Base-by-base conservation (phyloP, 2,329 filamentous ascomycete genomes). In the Fusarium circinatum region DNA sequence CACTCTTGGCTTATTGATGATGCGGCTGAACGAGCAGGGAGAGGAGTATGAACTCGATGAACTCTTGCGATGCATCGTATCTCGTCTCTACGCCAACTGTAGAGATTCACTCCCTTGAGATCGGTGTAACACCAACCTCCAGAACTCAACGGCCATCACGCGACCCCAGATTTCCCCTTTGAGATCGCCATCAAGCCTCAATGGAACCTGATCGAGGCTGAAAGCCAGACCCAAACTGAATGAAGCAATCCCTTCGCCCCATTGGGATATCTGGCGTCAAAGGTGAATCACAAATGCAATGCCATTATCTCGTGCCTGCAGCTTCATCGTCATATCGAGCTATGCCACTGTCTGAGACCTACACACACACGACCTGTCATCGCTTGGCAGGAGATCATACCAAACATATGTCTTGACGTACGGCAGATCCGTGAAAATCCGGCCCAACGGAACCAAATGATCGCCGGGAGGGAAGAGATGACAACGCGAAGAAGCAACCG, bases 391-490 rank as follows among this genome's bases (percentile, higher is more conserved):
- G 68, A 49, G 47, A 44, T 32, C 57, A 71, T 52, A 62, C 51
- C 67, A 58, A 51, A 26, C 30, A 58, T 52, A 44, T 60, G 47
- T 32, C 24, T 38, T 18, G 42, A 41, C 24, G 42, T 51, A 51
- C 38, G 32, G 48, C 28, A 64, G 47, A 67, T 60, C 52, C 64
- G 42, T 48, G 58, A 73, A 52, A 62, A 38, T 28, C 60, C 55
- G 64, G 52, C 39, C 42, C 20, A 48, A 30, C 36, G 62, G 61
- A 68, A 51, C 34, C 44, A 49, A 22, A 48, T 36, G 65, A 74
- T 75, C 45, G 44, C 26, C 55, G 39, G 66, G 75, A 78, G 75
- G 60, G 65, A 78, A 77, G 75, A 78, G 75, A 70, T n/a, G 64
- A 78, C 67, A 72, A 70, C 71, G 66, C 74, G 56, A 71, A 58